Percentiles rank a stretch among this genome's conserved stretches.
phyloP scores from a whole-genome alignment of 2,329 filamentous ascomycete species.

The Arthrobotrys conoides region DNA sequence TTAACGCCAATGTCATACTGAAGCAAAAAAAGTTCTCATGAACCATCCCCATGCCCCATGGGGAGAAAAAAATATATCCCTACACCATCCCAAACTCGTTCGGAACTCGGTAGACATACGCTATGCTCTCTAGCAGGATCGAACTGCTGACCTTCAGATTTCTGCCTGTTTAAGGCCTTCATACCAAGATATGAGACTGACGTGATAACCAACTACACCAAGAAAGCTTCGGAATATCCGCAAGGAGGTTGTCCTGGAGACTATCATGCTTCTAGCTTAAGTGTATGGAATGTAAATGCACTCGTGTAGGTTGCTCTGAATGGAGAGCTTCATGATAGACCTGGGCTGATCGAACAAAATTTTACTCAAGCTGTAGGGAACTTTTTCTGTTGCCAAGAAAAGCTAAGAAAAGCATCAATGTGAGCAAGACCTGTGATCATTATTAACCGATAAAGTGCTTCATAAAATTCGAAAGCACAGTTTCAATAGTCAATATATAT shows the following conservation, averaged over 20 bases:
- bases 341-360: too few relatives aligned
- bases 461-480: too few relatives aligned
- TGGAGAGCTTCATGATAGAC: background rate
- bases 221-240: constrained; percentile 29
- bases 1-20: too few relatives aligned
- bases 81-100: background rate
- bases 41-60: background rate
- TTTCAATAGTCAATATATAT: too few relatives aligned
- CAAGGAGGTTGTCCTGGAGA: background rate
- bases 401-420: background rate
- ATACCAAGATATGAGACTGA: constrained; percentile 53
- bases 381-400: background rate
- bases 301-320: too few relatives aligned
- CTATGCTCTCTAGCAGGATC: constrained; percentile 55
- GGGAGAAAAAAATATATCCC: constrained; percentile 4
- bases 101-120: background rate
- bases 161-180: constrained; percentile 32
- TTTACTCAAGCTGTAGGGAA: too few relatives aligned
- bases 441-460: too few relatives aligned
- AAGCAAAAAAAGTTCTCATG: background rate
- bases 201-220: constrained; percentile 60
- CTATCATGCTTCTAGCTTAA: too few relatives aligned
- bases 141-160: constrained; percentile 60
- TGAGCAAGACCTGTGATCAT: too few relatives aligned
- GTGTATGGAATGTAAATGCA: too few relatives aligned